Evolutionary conservation across 805 yeast genomes (phyloP), one percentile per base, ranked within the genome.

Genomic region (Candida xyloterini): DNA sequence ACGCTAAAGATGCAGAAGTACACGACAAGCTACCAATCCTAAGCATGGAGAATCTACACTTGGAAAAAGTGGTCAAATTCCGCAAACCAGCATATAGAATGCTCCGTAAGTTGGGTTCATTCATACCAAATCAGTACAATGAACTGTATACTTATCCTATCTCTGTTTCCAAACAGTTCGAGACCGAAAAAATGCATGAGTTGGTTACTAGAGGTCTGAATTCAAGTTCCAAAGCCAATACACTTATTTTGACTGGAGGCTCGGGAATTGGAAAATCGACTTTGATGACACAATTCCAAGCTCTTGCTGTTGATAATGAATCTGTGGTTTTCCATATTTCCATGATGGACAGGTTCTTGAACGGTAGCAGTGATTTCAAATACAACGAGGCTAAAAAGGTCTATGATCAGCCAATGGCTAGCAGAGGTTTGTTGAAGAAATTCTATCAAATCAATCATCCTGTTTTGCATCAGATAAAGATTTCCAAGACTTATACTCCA

Each of bases 251-350:
- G n/a, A 58, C 75, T 15, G 95, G 95, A 30, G 80, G 74, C 40
- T 63, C 75, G 30, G 96, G 96, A 34, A 71, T 76, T 9, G 97
- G 97, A 7, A 90, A 89, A 66, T 76, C 91, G 3, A 76, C 87
- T 0, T 54, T 81, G 27, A 52, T 89, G 33, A 61, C 90, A 0
- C 96, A 89, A 60, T 68, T 81, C 2, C 82, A 82, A 30, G 77
- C 83, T 0, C 60, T 84, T 33, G 56, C 64, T 8, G 52, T 68
- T 24, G 56, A 62, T 23, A 60, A 67, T 13, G 61, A 51, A 10
- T 45, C 73, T 20, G 67, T 82, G 11, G 63, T 86, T 4, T 52
- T 89, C 32, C 86, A 84, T 35, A 60, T 88, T 13, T 77, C 88
- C 21, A 66, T 78, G 45, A 79, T 88, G 1, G 74, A 70, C 27